phyloP scores from a whole-genome alignment of 1,284 basidiomycete species.

The Pyrrhoderma lamaoense region DNA sequence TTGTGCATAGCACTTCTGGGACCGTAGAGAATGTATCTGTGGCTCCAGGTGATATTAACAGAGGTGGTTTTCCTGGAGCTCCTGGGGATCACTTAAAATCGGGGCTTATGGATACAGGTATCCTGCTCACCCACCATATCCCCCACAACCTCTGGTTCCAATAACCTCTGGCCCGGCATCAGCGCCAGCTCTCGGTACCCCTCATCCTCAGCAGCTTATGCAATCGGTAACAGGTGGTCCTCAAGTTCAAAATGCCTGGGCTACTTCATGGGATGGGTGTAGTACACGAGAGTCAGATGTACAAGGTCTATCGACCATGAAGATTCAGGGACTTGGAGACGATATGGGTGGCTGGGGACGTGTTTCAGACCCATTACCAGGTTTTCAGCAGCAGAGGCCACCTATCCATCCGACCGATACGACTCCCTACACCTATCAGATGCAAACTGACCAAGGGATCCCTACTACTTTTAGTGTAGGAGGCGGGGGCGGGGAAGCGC shows the following conservation, averaged over 20 bases:
- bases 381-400: neutral
- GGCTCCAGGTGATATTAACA: too few species aligned
- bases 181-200: neutral
- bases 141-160: neutral
- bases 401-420: too few species aligned
- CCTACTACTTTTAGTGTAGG: neutral
- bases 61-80: neutral
- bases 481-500: neutral
- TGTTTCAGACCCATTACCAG: slow-evolving; percentile 11
- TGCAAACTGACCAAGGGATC: too few species aligned
- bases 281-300: neutral
- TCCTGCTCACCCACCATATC: slow-evolving; percentile 9
- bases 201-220: neutral
- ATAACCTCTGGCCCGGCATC: neutral
- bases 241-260: neutral
- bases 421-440: too few species aligned
- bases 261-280: too few species aligned
- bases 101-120: slow-evolving; percentile 13
- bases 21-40: too few species aligned
- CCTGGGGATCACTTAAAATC: neutral
- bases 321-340: neutral
- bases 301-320: too few species aligned
- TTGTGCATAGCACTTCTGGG: too few species aligned
- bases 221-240: neutral
- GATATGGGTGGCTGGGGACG: slow-evolving; percentile 12